These are phyloP conservation scores for Solanum hybrid DNA, from an alignment of 305 asterid species.

Conservation along the genomic window DNA sequence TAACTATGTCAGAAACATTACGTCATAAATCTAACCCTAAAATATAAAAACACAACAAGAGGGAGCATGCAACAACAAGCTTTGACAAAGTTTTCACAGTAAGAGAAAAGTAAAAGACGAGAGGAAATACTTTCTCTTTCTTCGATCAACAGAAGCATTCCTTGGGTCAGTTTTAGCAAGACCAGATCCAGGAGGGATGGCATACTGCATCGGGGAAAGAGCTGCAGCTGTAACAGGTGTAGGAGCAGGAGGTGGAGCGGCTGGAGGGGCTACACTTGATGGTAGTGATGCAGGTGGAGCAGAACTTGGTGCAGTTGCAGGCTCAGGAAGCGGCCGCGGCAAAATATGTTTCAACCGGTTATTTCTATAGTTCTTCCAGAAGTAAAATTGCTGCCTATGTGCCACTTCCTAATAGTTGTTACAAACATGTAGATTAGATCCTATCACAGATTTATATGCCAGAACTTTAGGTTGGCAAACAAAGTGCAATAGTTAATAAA, in stretches of 20 bases:
- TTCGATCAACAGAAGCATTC: slow-evolving; percentile 50
- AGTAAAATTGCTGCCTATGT: slow-evolving; percentile 90
- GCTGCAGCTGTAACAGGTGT: slow-evolving; percentile 49
- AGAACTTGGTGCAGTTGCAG: slow-evolving; percentile 32
- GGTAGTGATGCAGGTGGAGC: slow-evolving; percentile 46
- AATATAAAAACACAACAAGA: neutral
- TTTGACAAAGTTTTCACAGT: neutral
- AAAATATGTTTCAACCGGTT: slow-evolving; percentile 92
- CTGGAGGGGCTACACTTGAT: slow-evolving; percentile 19
- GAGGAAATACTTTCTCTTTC: slow-evolving; percentile 69
- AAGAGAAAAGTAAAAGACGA: neutral
- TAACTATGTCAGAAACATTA: neutral
- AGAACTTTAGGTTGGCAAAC: slow-evolving; percentile 1
- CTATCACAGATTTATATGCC: neutral
- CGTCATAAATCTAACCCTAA: neutral
- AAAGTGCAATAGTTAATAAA: neutral
- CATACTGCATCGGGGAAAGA: slow-evolving; percentile 55
- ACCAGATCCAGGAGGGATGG: slow-evolving; percentile 45
- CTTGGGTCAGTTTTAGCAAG: slow-evolving; percentile 56
- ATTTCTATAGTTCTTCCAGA: slow-evolving; percentile 87
- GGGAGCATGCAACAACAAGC: neutral
- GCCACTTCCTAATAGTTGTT: slow-evolving; percentile 66
- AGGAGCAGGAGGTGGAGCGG: slow-evolving; percentile 23
- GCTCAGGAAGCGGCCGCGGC: slow-evolving; percentile 83
- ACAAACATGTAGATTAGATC: slow-evolving; percentile 15